Base-by-base conservation (phyloP, 208 protist species). In the Naegleria fowleri region DNA sequence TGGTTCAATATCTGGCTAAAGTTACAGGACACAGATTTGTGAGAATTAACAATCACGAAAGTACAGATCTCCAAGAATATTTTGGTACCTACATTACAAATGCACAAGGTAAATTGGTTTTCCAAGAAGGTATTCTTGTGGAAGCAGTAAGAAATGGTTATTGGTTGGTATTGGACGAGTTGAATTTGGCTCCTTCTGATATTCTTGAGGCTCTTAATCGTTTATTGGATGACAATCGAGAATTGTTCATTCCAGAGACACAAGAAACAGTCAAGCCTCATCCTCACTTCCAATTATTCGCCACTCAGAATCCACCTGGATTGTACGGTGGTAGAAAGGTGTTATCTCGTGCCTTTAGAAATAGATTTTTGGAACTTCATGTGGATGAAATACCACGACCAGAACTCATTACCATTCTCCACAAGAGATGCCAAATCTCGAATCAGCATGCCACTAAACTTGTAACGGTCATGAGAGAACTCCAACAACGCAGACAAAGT, bases 31-130 rank as follows among this genome's bases (percentile, higher is more conserved):
- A 99, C 94, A 95, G 94, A 25, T 99, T 99, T 93, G 97, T 99
- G 5, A 97, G 99, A 87, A 99, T 99, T 93, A 99, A 99, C 95
- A 99, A 99, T 96, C 99, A 99, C 94, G 99, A 99, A 93, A 99
- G 99, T 93, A 99, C 99, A 4, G 99, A 99, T 93, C 93, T 99
- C 38, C 98, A 99, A 93, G 99, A 99, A 93, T 99, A 99, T 95
- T 92, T 99, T 41, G 99, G 99, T 41, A 94, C 96, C 88, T 99
- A 99, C 93, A 95, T 98, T 55, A 96, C 98, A 4, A 97, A 99
- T 93, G 96, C 97, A 59, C 91, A 96, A 40, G 98, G 99, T 19
- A 97, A 97, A 91, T 96, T 99, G 9, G 95, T 96, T 13, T 99
- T 99, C 93, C 95, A 94, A 55, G 94, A 99, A 86, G 98, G 98